Base-by-base conservation (phyloP, 1,284 basidiomycete species). In the Cryptococcus sp. region DNA sequence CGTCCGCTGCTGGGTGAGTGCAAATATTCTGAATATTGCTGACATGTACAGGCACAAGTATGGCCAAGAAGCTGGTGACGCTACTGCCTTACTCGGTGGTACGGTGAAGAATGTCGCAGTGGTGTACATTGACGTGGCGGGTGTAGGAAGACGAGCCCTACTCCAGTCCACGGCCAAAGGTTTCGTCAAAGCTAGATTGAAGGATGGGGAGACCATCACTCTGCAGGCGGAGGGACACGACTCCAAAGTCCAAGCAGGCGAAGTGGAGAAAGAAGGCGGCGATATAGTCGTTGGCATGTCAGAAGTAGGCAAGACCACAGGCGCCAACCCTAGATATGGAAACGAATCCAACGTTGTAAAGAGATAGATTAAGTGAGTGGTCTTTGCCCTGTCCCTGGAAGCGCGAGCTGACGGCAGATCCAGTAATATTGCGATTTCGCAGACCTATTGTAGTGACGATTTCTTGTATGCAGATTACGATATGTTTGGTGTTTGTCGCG, bases 61-160 rank as follows among this genome's bases (percentile, higher is more conserved):
- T 68, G 89, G 89, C 2, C 66, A 81, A 0, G 84, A 86, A 50
- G 87, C 86, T 3, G 87, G 81, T 15, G 80, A 85, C 57, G 83
- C 83, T 45, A 83, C 84, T 4, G 72, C 81, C 54, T 78, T 86
- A 56, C 81, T 85, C 8, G 86, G 86, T 16, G 85, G 86, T 0
- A 85, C 84, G 37, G 77, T 80, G 2, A 80, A 83, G 57, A 90
- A 91, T 76, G 84, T 89, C 22, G 85, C 83, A 2, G 81, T 90
- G 38, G 87, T 91, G 38, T 90, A 90, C 72, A 83, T 90, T 52
- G 88, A 91, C 70, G 81, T 87, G 77, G 79, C 81, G 1, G 88
- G 89, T 0, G 82, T 90, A 37, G 89, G 87, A 3, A 78, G 88
- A 61, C 79, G 83, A 47, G 88, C 87, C 4, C 70, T 91, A 53